Evolutionary conservation across 331 rosid species (phyloP).

Genomic region (Quercus tomentella): DNA sequence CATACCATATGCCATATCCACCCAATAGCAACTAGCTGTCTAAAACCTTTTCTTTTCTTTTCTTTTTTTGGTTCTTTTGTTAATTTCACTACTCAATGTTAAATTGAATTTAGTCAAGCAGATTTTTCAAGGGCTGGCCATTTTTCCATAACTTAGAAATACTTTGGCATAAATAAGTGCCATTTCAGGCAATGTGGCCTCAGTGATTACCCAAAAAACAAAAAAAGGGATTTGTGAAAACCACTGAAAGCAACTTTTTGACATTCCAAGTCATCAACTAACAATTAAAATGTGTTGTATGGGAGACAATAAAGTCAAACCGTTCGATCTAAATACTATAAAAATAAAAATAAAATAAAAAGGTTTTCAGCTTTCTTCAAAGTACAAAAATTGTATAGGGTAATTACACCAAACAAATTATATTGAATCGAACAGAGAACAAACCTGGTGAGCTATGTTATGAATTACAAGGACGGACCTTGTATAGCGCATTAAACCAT

Average conservation of each 20-base stretch:
- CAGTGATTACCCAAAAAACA: too few species aligned
- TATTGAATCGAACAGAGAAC: slow-evolving; percentile 5
- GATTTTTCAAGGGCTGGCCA: not conserved
- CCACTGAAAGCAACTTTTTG: not conserved
- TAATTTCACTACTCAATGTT: not conserved
- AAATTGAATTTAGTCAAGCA: not conserved
- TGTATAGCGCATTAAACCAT: slow-evolving; percentile 73
- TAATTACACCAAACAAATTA: not conserved
- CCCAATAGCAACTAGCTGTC: not conserved
- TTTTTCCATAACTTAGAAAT: not conserved
- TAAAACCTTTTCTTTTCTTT: not conserved
- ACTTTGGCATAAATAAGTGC: not conserved
- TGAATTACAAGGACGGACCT: slow-evolving; percentile 93
- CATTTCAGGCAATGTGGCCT: not conserved
- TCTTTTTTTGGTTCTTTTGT: too few species aligned
- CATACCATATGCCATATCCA: not conserved
- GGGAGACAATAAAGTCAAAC: not conserved
- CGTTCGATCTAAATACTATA: not conserved
- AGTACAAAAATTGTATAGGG: not conserved
- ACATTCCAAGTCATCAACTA: not conserved
- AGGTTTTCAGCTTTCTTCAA: slow-evolving; percentile 6
- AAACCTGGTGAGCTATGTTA: slow-evolving; percentile 97
- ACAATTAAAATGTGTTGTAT: not conserved
- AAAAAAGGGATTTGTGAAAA: not conserved
- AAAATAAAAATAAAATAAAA: too few species aligned